A percentile compares a stretch with the other conserved stretches of the same genome.
phyloP scores from a whole-genome alignment of 805 yeast genomes.

The Naumovozyma castellii region DNA sequence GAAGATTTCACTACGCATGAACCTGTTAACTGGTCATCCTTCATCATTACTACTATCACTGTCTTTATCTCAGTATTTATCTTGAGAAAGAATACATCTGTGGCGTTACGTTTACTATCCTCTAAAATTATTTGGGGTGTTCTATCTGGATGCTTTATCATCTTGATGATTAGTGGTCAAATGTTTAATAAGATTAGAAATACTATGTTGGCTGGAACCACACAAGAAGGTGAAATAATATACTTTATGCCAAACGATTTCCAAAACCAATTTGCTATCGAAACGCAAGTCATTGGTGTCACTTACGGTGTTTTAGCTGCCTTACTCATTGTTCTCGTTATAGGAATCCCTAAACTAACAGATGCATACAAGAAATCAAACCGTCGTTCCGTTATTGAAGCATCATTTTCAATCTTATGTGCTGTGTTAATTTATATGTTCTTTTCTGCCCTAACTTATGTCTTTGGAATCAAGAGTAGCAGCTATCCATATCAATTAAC shows the following conservation, averaged over 20 bases:
- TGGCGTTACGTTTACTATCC: constrained; percentile 34
- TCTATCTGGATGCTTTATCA: constrained; percentile 45
- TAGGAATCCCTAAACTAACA: constrained; percentile 39
- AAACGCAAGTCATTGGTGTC: constrained; percentile 76
- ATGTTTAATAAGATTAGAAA: constrained; percentile 87
- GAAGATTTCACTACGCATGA: constrained; percentile 26
- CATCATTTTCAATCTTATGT: constrained; percentile 40
- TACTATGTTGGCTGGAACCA: constrained; percentile 42
- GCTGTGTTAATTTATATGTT: constrained; percentile 40
- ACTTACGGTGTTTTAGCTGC: constrained; percentile 63
- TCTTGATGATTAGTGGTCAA: constrained; percentile 77
- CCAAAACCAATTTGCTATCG: constrained; percentile 72
- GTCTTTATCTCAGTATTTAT: constrained; percentile 31
- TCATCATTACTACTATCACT: constrained; percentile 28
- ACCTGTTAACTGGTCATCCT: constrained; percentile 33
- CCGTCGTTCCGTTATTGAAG: constrained; percentile 30
- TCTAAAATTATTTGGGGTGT: constrained; percentile 67
- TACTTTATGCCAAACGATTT: constrained; percentile 57
- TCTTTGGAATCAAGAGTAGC: constrained; percentile 60
- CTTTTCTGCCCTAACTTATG: constrained; percentile 53
- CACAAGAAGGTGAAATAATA: constrained; percentile 33
- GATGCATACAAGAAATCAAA: constrained; percentile 25
- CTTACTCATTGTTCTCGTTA: constrained; percentile 47
- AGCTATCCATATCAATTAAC: constrained; percentile 70
- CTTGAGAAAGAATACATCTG: constrained; percentile 26